Evolutionary conservation across 148 eudicot species (phyloP), one percentile per base, ranked within the genome.

Genomic region (Diospyros lotus): DNA sequence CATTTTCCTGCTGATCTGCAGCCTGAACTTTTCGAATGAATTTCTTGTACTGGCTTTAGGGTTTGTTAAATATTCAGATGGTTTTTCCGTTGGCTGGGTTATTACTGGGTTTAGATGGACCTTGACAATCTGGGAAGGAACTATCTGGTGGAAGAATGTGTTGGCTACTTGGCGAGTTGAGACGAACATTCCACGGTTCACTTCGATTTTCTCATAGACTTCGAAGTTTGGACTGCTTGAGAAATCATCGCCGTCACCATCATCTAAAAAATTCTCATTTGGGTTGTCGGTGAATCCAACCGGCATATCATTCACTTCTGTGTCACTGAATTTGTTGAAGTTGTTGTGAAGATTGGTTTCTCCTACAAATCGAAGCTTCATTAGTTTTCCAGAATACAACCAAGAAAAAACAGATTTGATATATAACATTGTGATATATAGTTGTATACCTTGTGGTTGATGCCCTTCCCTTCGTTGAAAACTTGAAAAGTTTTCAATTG

Each of bases 71-170:
- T 69, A 14, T 45, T 72, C 69, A 28, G 28, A 28, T 58, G 87
- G 42, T 75, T 73, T 77, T 42, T 43, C 43, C 40, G 73, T 2
- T 2, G 73, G 76, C 64, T 58, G 28, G 56, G 54, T 40, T 0
- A 15, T 48, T 4, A 48, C 43, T 0, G 87, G 84, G 56, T 79
- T 82, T 38, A 88, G 55, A 66, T 88, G 86, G 66, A 94, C 90
- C 75, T 80, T 89, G 6, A 94, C 90, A 0, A 83, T 91, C 73
- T 79, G 86, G 1, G 98, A 85, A 56, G 97, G 97, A 64, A 81
- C 81, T 9, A 90, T 81, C 64, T 83, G 91, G 73, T 90, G 98
- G 53, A 89, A 94, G 43, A 78, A 90, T 65, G 97, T 94, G 54
- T 89, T 82, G 13, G 87, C 77, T 17, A 75, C 75, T 78, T 90